These are phyloP conservation scores for Tylopilus rubrobrunneus DNA, from an alignment of 768 basidiomycete species.

Conservation along the genomic window DNA sequence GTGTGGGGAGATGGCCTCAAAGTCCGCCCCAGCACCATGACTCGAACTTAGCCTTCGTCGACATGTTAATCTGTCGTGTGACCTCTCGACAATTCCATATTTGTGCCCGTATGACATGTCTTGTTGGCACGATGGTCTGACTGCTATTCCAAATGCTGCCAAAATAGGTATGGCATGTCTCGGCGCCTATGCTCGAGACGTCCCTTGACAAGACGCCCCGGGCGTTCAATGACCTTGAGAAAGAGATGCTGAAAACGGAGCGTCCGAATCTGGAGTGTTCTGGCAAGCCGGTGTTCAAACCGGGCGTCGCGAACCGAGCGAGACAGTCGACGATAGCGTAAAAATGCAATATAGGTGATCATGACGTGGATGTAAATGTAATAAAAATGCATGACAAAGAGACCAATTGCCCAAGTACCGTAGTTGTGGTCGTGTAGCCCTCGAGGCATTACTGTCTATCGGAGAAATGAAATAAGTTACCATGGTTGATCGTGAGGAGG, in stretches of 20 bases:
- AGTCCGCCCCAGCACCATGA: neutral
- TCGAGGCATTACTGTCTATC: conserved; percentile 5
- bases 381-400: neutral
- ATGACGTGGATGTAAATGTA: neutral
- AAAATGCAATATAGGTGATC: neutral
- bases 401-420: neutral
- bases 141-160: neutral
- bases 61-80: neutral
- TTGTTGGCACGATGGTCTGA: neutral
- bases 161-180: neutral
- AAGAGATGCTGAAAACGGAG: too few species aligned
- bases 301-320: too few species aligned
- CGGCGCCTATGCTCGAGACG: neutral
- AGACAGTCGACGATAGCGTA: neutral
- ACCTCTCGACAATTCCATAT: neutral
- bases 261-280: too few species aligned
- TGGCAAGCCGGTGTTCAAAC: too few species aligned
- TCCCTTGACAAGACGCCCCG: too few species aligned
- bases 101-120: neutral
- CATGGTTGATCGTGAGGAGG: neutral
- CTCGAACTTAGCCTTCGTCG: neutral
- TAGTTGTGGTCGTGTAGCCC: neutral
- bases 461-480: conserved; percentile 15
- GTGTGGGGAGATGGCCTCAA: too few species aligned
- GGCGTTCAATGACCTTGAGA: too few species aligned